A percentile compares a stretch with the other conserved stretches of the same genome.
Evolutionary conservation across 495 filamentous ascomycete species (phyloP).

Genomic region (Trichoderma orchidacearum): DNA sequence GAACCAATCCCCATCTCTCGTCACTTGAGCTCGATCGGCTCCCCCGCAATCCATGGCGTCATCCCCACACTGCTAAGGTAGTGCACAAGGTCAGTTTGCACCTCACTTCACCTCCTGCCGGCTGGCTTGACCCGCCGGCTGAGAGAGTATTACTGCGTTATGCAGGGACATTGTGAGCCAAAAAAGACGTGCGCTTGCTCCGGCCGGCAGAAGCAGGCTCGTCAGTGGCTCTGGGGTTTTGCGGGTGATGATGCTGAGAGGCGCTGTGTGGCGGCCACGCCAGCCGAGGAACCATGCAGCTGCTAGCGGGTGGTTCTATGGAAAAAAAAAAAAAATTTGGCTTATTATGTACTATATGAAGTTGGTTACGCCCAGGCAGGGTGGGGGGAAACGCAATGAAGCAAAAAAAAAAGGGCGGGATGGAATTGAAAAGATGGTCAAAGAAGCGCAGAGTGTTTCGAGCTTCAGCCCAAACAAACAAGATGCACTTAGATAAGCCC

Average conservation of each 20-base stretch:
- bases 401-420: neutral
- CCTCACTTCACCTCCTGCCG: neutral
- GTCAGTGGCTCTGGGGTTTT: neutral
- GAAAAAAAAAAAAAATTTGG: too few relatives aligned
- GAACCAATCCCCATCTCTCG: neutral
- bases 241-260: neutral
- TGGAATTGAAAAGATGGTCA: neutral
- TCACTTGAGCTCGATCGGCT: neutral
- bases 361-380: too few relatives aligned
- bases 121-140: neutral
- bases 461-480: too few relatives aligned
- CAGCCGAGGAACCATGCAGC: neutral
- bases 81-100: neutral
- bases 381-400: too few relatives aligned
- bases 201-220: neutral
- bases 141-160: neutral
- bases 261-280: neutral
- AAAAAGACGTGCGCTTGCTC: neutral
- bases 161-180: neutral
- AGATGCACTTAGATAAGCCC: neutral
- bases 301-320: neutral
- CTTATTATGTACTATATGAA: too few relatives aligned
- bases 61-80: constrained; percentile 1
- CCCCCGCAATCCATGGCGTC: constrained; percentile 1
- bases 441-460: too few relatives aligned